phyloP scores from a whole-genome alignment of 2,329 filamentous ascomycete genomes.

The Penicillium nordicum region DNA sequence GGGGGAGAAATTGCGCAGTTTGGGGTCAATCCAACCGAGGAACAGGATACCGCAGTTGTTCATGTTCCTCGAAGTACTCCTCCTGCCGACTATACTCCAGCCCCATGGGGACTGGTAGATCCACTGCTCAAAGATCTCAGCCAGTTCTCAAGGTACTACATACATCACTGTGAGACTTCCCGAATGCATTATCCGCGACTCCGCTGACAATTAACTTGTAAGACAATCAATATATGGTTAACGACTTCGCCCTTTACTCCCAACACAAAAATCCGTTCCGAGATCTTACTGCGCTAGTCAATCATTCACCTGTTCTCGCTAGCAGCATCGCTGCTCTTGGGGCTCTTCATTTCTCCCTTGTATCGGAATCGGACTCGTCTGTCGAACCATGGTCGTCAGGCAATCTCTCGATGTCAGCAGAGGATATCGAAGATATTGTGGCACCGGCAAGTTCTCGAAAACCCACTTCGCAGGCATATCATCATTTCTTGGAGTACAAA shows the following conservation, averaged over 20 bases:
- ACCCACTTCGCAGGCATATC: conserved; percentile 36
- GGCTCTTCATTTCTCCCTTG: conserved; percentile 47
- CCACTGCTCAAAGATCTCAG: conserved; percentile 48
- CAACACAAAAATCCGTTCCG: conserved; percentile 48
- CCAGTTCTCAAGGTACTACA: conserved; percentile 45
- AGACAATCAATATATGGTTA: conserved; percentile 42
- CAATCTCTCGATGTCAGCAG: conserved; percentile 17
- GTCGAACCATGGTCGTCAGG: conserved; percentile 35
- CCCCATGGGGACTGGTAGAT: conserved; percentile 44
- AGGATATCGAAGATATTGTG: conserved; percentile 30
- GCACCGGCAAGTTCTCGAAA: conserved; percentile 30
- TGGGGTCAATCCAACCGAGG: not conserved
- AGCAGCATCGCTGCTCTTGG: conserved; percentile 49
- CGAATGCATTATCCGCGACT: not conserved
- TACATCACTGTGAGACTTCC: conserved; percentile 42
- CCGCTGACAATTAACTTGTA: conserved; percentile 15
- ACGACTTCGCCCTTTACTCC: conserved; percentile 48
- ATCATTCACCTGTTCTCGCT: conserved; percentile 44
- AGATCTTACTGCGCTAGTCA: conserved; percentile 47
- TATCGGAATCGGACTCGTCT: conserved; percentile 34
- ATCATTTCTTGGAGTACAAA: conserved; percentile 47
- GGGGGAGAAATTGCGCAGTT: not conserved
- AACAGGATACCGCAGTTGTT: conserved; percentile 14
- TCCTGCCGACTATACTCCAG: conserved; percentile 22
- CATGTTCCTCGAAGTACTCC: conserved; percentile 12